phyloP scores from a whole-genome alignment of 495 filamentous ascomycete species.

The Wilcoxina mikolae region DNA sequence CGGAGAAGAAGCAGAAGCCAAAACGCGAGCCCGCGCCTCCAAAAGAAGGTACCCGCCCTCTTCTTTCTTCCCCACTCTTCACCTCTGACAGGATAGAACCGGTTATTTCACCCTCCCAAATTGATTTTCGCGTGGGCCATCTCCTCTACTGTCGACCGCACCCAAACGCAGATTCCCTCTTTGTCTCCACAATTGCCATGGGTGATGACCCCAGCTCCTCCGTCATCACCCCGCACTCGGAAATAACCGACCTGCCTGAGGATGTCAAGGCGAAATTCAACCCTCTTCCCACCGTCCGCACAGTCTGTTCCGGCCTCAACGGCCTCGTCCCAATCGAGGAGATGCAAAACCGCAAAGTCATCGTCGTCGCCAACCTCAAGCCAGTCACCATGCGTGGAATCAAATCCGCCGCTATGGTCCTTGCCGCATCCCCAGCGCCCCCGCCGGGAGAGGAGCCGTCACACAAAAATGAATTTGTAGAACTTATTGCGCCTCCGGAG shows the following conservation, averaged over 20 bases:
- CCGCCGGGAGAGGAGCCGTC: conserved; percentile 61
- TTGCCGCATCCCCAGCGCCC: conserved; percentile 74
- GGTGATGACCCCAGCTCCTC: conserved; percentile 76
- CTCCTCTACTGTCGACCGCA: conserved; percentile 89
- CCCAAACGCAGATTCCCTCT: conserved; percentile 91
- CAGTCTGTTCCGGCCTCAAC: conserved; percentile 91
- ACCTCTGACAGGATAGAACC: conserved; percentile 24
- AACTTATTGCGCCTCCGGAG: conserved; percentile 76
- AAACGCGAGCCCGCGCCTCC: conserved; percentile 46
- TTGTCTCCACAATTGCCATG: conserved; percentile 90
- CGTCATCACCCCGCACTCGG: conserved; percentile 24
- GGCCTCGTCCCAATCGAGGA: conserved; percentile 81
- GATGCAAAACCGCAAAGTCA: conserved; percentile 91
- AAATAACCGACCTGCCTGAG: conserved; percentile 58
- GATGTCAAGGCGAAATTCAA: conserved; percentile 37
- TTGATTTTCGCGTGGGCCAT: conserved; percentile 91
- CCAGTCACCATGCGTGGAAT: conserved; percentile 97
- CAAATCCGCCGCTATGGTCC: conserved; percentile 89
- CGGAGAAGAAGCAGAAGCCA: conserved; percentile 67
- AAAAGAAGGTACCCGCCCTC: conserved; percentile 32
- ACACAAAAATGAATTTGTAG: conserved; percentile 54
- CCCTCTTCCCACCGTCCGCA: conserved; percentile 44
- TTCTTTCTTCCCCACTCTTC: neutral
- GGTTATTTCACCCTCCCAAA: conserved; percentile 58
- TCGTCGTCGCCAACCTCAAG: conserved; percentile 93